A percentile compares a stretch with the other conserved stretches of the same genome.
Evolutionary conservation across 2,329 filamentous ascomycete species (phyloP).

Genomic region (Fusarium nisikadoi): DNA sequence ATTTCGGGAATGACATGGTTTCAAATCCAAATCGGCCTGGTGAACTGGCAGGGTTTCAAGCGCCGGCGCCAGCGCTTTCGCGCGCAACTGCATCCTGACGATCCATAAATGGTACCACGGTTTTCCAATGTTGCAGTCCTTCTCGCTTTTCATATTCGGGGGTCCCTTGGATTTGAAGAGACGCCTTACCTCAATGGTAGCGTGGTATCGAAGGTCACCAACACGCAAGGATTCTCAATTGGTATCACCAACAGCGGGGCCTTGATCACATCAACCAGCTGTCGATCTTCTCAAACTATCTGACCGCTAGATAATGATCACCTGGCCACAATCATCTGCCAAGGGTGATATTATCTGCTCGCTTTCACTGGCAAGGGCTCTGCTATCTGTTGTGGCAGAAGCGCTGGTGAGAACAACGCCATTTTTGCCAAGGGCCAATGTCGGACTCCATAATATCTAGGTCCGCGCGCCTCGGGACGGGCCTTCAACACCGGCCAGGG

Average conservation of each 20-base stretch:
- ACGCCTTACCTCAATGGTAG: constrained; percentile 22
- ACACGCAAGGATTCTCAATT: constrained; percentile 32
- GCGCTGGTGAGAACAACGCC: constrained; percentile 12
- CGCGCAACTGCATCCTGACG: constrained; percentile 17
- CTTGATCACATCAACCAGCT: constrained; percentile 33
- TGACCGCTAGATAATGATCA: constrained; percentile 31
- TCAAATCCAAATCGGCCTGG: neutral
- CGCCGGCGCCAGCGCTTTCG: constrained; percentile 6
- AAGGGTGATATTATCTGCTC: constrained; percentile 13
- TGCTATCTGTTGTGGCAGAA: constrained; percentile 13
- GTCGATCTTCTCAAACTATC: constrained; percentile 19
- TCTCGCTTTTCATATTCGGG: constrained; percentile 25
- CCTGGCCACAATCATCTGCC: constrained; percentile 27
- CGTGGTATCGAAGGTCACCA: constrained; percentile 19
- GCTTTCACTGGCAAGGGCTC: constrained; percentile 14
- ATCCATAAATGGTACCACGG: constrained; percentile 31
- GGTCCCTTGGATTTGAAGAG: constrained; percentile 29
- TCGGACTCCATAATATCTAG: constrained; percentile 33
- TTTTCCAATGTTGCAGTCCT: constrained; percentile 22
- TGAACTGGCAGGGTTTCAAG: constrained; percentile 10
- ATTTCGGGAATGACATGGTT: constrained; percentile 3
- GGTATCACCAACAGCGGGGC: constrained; percentile 38
- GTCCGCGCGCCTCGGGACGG: constrained; percentile 37
- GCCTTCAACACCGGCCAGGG: constrained; percentile 22
- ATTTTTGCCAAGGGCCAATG: constrained; percentile 24